Base-by-base conservation (phyloP, 148 eudicot species). In the Cornus controversa region DNA sequence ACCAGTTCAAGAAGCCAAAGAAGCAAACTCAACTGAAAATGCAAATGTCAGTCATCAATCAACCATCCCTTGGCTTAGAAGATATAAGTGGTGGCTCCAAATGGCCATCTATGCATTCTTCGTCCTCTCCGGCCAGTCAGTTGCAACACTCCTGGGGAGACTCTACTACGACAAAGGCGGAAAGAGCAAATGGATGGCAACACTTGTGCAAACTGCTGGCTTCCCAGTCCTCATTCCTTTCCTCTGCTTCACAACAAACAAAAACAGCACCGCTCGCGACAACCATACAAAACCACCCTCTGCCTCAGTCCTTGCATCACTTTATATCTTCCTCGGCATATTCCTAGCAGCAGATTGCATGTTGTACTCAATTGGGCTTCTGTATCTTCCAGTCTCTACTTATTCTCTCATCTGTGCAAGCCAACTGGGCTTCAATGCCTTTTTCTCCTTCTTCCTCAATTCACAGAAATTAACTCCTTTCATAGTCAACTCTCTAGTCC, bases 391-490 rank as follows among this genome's bases (percentile, higher is more conserved):
- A 0, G 93, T 88, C 69, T 88, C 96, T 0, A 90, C 93, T 3
- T 92, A 70, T 66, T 79, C 91, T 1, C 82, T 88, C 20, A 84
- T 92, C 34, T 87, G 92, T 63, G 92, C 93, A 1, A 84, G 79
- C 58, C 91, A 92, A 64, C 42, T 92, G 22, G 91, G 79, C 18
- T 92, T 90, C 89, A 90, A 92, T 64, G 89, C 91, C 25, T 5
- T 88, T 8, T 92, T 92, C 66, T 84, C 92, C 27, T 88, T 66
- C 69, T 80, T 90, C 45, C 80, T 92, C 57, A 90, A 90, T 62
- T 72, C 75, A 10, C 93, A 92, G 16, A 88, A 88, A 23, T 63
- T 90, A 79, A 92, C 96, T 53, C 92, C 96, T 40, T 88, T 73
- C 73, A 92, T 88, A 47, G 25, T 89, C 8, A 92, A 90, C 70